These are phyloP conservation scores for Hericium rajendrae DNA, from an alignment of 768 basidiomycete genomes.

Conservation along the genomic window DNA sequence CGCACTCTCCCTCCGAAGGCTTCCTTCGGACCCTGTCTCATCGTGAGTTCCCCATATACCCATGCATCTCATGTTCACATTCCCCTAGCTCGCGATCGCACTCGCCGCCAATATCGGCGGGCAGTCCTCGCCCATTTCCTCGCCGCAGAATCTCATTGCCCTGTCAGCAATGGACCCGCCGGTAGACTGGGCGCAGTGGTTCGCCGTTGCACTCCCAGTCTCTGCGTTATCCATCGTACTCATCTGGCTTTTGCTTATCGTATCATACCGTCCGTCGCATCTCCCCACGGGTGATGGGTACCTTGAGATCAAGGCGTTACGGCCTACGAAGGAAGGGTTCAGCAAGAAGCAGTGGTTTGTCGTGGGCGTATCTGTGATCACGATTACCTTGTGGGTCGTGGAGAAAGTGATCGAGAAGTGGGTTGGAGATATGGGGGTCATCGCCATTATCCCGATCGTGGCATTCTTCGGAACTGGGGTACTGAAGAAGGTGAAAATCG, in stretches of 20 bases:
- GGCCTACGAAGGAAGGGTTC: slow-evolving; percentile 75
- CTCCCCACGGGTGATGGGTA: slow-evolving; percentile 67
- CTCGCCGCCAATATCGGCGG: slow-evolving; percentile 98
- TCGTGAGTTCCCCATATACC: slow-evolving; percentile 44
- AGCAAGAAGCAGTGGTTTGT: slow-evolving; percentile 88
- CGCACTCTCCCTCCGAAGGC: slow-evolving; percentile 83
- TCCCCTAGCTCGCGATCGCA: slow-evolving; percentile 78
- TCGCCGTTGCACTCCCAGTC: slow-evolving; percentile 87
- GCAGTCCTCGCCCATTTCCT: slow-evolving; percentile 94
- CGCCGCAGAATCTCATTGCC: slow-evolving; percentile 95
- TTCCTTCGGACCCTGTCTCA: slow-evolving; percentile 81
- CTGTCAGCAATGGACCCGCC: slow-evolving; percentile 77
- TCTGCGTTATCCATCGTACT: slow-evolving; percentile 76
- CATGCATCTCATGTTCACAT: neutral
- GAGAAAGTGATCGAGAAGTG: slow-evolving; percentile 65
- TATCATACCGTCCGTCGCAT: slow-evolving; percentile 67
- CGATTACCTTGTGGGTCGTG: slow-evolving; percentile 86
- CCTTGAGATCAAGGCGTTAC: slow-evolving; percentile 76
- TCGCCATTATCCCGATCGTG: slow-evolving; percentile 87
- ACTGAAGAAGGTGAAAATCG: slow-evolving; percentile 68
- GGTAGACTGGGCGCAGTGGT: slow-evolving; percentile 89
- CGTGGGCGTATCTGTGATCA: slow-evolving; percentile 66
- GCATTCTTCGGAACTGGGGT: slow-evolving; percentile 93
- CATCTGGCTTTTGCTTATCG: slow-evolving; percentile 86
- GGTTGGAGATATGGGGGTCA: slow-evolving; percentile 96